Base-by-base conservation (phyloP, 441 rosid genomes). In the Populus hybrid region DNA sequence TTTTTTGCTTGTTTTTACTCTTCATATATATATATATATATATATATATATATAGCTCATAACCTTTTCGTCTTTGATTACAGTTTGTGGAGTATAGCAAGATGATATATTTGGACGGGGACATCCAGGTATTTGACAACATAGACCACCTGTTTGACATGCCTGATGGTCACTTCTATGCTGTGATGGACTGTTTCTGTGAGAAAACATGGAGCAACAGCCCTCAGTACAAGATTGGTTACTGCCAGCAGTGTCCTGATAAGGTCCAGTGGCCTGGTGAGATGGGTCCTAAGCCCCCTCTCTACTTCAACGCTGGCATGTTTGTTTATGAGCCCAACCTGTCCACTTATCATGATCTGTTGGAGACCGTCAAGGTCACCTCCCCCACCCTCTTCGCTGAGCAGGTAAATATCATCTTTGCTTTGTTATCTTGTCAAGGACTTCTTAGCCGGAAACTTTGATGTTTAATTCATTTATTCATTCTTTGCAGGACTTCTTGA, bases 231-330 rank as follows among this genome's bases (percentile, higher is more conserved):
- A 79, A 79, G 87, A 83, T 88, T 11, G 90, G 93, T 0, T 91
- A 90, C 78, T 90, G 92, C 72, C 97, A 91, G 26, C 92, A 91
- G 83, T 87, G 90, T 71, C 94, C 90, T 1, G 84, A 87, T 0
- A 88, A 80, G 76, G 92, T 93, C 16, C 69, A 82, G 2, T 89
- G 95, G 95, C 88, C 87, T 0, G 84, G 79, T 5, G 80, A 88
- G 42, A 21, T 88, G 72, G 94, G 92, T 50, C 91, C 92, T 23
- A 82, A 61, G 76, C 98, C 97, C 1, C 64, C 89, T 10, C 88
- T 87, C 18, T 93, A 93, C 71, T 92, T 93, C 86, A 90, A 92
- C 42, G 94, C 95, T 2, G 93, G 94, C 32, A 92, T 93, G 96
- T 90, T 91, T 72, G 89, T 90, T 1, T 88, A 74, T 73, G 85